phyloP scores from a whole-genome alignment of 768 basidiomycete species.

The Mycena filopes region DNA sequence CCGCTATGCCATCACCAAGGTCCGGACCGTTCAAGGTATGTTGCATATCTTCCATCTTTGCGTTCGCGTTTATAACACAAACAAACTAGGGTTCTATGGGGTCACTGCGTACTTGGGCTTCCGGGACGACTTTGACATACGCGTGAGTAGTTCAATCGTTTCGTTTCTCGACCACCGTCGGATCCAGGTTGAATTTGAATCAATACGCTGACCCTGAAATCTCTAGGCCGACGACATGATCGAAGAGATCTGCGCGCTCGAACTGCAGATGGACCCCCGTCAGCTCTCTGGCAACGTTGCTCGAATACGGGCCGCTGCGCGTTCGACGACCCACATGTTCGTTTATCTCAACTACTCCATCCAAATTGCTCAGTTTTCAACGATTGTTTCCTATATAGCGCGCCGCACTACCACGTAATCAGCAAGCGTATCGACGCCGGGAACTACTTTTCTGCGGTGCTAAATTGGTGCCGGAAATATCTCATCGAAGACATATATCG shows the following conservation, averaged over 20 bases:
- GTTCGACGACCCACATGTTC: conserved; percentile 67
- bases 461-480: conserved; percentile 57
- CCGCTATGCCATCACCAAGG: conserved; percentile 67
- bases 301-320: conserved; percentile 54
- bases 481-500: conserved; percentile 74
- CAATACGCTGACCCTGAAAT: no score
- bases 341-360: conserved; percentile 33
- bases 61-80: neutral
- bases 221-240: conserved; percentile 57
- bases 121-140: conserved; percentile 66
- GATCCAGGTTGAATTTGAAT: neutral
- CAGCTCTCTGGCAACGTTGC: conserved; percentile 44
- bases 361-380: neutral
- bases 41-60: neutral
- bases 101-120: conserved; percentile 71
- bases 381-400: conserved; percentile 48
- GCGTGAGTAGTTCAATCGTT: conserved; percentile 43
- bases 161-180: neutral
- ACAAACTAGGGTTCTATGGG: conserved; percentile 63
- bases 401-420: conserved; percentile 68
- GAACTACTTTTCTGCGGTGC: conserved; percentile 41
- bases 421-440: conserved; percentile 52
- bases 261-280: conserved; percentile 51
- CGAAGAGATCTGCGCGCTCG: conserved; percentile 60
- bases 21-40: conserved; percentile 62